Evolutionary conservation across 805 yeast genomes (phyloP), one percentile per base, ranked within the genome.

Genomic region (Cyberlindnera maritima): DNA sequence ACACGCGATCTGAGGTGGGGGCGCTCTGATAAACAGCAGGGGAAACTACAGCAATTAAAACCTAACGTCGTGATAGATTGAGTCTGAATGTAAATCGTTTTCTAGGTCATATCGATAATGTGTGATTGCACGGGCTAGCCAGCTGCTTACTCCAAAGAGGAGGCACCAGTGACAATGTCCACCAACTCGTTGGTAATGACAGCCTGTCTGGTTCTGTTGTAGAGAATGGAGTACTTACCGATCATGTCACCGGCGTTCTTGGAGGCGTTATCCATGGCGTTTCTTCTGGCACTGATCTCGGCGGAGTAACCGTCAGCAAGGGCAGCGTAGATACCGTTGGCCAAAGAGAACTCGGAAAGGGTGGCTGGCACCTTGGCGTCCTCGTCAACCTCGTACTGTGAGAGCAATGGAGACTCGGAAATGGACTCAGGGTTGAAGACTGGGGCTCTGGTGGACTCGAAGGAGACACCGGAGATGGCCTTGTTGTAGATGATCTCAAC

Each of bases 241-340:
- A 94, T 94, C 98, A 94, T 94, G 65, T 94, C 99, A 76, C 96
- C 96, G 55, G 99, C 99, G 70, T 92, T 92, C 94, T 94, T 92
- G 61, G 97, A 90, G 55, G 99, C 99, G 68, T 94, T 94, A 76
- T 92, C 99, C 99, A 92, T 92, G 61, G 99, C 98, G 70, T 89
- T 92, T 83, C 99, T 91, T 84, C 99, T 91, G 52, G 99, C 97
- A 56, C 95, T 85, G 59, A 91, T 80, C 79, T 92, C 99, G 49
- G 98, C 88, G 53, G 98, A 97, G 73, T 92, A 91, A 72, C 97
- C 98, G 70, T 94, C 97, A 56, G 97, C 92, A 79, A 91, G 80
- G 52, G 96, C 97, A 64, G 91, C 74, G 69, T 85, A 81, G 63
- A 92, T 79, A 64, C 89, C 81, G 81, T 88, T 91, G 57, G 98